Evolutionary conservation across 2,329 filamentous ascomycete species (phyloP).

Genomic region (Pseudogymnoascus sp.): DNA sequence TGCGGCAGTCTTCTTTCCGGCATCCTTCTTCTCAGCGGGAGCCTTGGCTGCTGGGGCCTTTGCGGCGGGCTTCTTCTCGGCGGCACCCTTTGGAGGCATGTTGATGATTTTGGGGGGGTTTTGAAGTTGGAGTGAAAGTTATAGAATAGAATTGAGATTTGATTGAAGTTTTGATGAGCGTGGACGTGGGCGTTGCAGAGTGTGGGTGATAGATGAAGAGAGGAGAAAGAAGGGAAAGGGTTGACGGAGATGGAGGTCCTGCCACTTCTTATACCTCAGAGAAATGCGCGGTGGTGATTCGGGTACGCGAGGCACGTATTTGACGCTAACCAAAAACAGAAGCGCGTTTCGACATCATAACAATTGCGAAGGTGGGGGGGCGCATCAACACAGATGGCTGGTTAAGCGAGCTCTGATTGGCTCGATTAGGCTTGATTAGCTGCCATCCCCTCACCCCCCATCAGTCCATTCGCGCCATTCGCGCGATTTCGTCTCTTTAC

Average conservation of each 20-base stretch:
- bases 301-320: slow-evolving; percentile 10
- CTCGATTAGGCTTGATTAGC: neutral
- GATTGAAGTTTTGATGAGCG: slow-evolving; percentile 13
- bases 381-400: neutral
- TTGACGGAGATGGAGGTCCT: slow-evolving; percentile 12
- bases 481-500: slow-evolving; percentile 17
- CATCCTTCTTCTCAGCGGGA: slow-evolving; percentile 98
- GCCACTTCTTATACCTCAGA: slow-evolving; percentile 14
- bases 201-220: slow-evolving; percentile 27
- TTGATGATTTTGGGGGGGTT: slow-evolving; percentile 36
- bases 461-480: slow-evolving; percentile 14
- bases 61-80: slow-evolving; percentile 97
- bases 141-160: slow-evolving; percentile 32
- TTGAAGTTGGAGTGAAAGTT: slow-evolving; percentile 18
- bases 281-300: slow-evolving; percentile 13
- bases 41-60: slow-evolving; percentile 84
- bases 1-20: slow-evolving; percentile 97
- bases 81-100: slow-evolving; percentile 92
- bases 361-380: neutral
- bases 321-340: neutral
- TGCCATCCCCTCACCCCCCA: slow-evolving; percentile 21
- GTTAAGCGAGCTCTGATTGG: slow-evolving; percentile 7
- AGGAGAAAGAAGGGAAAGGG: slow-evolving; percentile 20
- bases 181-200: slow-evolving; percentile 16
- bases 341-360: slow-evolving; percentile 13